Evolutionary conservation across 495 filamentous ascomycete genomes (phyloP), one percentile per base, ranked within the genome.

Genomic region (Hypoxylon trugodes): DNA sequence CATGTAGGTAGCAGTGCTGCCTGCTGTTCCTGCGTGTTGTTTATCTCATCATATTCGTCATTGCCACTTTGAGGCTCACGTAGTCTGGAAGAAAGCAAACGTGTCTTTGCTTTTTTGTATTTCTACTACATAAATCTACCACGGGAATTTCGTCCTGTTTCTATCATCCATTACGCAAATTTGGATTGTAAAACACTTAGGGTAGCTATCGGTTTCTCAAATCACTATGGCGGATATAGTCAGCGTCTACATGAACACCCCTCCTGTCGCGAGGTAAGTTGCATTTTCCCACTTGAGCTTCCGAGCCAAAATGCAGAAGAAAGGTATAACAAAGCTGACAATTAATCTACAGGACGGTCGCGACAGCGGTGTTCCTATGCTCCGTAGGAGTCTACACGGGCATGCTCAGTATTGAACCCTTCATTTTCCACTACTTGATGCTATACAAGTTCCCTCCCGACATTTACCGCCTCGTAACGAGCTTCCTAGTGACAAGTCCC

Each of bases 401-500:
- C 19, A 57, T 90, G n/a, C 35, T 94, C 16, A 72, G 74, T 35
- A 63, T 54, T n/a, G 71, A 67, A 40, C 79, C 80, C 65, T 73
- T 93, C 48, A 54, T 87, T 40, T 96, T 90, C 73, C 64, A 81
- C 43, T 76, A 77, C 43, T 69, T 77, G 50, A 69, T 71, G 54
- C 69, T 94, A 12, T 82, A 89, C 71, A 82, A 79, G 57, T 69
- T 90, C 41, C 83, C 86, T 24, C 92, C 92, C 43, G 69, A 76
- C 58, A 69, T 81, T 58, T 81, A 79, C 72, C 75, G 77, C 49
- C 68, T 92, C 1, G 74, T 87, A 30, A 89, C 90, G 8, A 77
- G 82, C 35, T 96, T 96, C 76, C 74, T 93, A 32, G 72, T 96
- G 52, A 93, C 89, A 9, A 81, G 85, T 25, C 77, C 81, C 12